Percentiles rank a stretch among this genome's conserved stretches.
phyloP scores from a whole-genome alignment of 495 filamentous ascomycete genomes.

The Alectoria sarmentosa region DNA sequence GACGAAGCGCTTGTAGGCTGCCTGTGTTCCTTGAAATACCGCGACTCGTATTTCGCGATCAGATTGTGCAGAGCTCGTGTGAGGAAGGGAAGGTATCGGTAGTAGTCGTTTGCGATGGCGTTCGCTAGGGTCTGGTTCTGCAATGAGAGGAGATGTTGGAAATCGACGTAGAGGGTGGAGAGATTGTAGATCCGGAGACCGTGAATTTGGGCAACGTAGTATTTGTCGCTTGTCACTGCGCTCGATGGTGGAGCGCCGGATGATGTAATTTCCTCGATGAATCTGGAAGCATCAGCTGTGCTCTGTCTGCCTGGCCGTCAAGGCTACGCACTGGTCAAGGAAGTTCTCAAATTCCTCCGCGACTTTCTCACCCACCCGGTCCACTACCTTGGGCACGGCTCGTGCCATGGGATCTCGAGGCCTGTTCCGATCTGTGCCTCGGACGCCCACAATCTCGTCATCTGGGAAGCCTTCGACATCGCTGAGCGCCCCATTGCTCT shows the following conservation, averaged over 20 bases:
- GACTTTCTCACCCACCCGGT: conserved; percentile 77
- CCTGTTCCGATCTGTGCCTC: conserved; percentile 49
- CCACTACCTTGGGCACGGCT: conserved; percentile 75
- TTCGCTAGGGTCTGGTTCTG: conserved; percentile 69
- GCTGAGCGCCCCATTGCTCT: conserved; percentile 50
- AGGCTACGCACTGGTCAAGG: conserved; percentile 60
- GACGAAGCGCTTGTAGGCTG: conserved; percentile 58
- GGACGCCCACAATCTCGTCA: conserved; percentile 52
- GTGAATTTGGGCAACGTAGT: conserved; percentile 94
- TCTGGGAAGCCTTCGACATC: conserved; percentile 50
- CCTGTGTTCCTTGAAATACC: conserved; percentile 86
- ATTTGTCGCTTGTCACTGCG: conserved; percentile 73
- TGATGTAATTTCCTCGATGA: conserved; percentile 64
- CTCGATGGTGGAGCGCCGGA: conserved; percentile 71
- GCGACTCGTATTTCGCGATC: conserved; percentile 87
- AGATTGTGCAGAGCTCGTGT: conserved; percentile 84
- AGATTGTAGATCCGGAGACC: conserved; percentile 76
- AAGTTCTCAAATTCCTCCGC: conserved; percentile 82
- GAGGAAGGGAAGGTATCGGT: conserved; percentile 90
- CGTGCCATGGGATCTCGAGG: conserved; percentile 53
- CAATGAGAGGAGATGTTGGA: conserved; percentile 67
- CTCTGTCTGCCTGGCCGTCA: not conserved
- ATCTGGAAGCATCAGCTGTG: conserved; percentile 40
- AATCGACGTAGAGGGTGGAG: conserved; percentile 98
- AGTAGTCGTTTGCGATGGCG: conserved; percentile 84